phyloP scores from a whole-genome alignment of 169 alveolate species.

The Cystoisospora suis region DNA sequence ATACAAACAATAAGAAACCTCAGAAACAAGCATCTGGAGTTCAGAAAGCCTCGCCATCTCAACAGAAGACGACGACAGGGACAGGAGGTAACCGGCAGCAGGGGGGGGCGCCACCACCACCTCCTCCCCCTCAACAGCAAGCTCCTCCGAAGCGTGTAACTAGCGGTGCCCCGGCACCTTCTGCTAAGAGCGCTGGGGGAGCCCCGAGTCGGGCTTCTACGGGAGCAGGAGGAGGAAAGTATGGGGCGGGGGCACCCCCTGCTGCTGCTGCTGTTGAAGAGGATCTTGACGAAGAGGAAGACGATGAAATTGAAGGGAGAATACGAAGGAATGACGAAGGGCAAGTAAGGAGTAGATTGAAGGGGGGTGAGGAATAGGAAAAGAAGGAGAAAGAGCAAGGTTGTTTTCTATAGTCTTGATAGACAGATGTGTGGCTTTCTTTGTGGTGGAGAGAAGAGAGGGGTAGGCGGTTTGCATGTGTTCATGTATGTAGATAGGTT shows the following conservation, averaged over 20 bases:
- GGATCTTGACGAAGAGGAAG: constrained; percentile 11
- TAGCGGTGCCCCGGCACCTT: background rate
- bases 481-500: too few species aligned
- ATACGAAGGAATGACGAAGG: constrained; percentile 23
- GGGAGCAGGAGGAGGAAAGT: background rate
- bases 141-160: background rate
- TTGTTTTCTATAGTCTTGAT: too few species aligned
- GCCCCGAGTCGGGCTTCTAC: background rate
- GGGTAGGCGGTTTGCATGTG: too few species aligned
- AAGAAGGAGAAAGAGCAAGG: too few species aligned
- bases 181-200: background rate
- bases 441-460: too few species aligned
- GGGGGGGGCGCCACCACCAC: background rate
- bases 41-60: too few species aligned
- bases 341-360: background rate
- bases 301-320: background rate
- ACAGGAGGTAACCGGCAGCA: too few species aligned
- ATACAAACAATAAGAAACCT: too few species aligned
- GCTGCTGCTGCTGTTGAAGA: background rate
- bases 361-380: background rate
- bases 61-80: too few species aligned
- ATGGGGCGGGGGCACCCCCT: background rate
- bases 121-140: background rate
- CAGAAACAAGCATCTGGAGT: too few species aligned
- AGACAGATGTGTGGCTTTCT: too few species aligned